phyloP scores from a whole-genome alignment of 805 yeast species.

The Yarrowia sp. region DNA sequence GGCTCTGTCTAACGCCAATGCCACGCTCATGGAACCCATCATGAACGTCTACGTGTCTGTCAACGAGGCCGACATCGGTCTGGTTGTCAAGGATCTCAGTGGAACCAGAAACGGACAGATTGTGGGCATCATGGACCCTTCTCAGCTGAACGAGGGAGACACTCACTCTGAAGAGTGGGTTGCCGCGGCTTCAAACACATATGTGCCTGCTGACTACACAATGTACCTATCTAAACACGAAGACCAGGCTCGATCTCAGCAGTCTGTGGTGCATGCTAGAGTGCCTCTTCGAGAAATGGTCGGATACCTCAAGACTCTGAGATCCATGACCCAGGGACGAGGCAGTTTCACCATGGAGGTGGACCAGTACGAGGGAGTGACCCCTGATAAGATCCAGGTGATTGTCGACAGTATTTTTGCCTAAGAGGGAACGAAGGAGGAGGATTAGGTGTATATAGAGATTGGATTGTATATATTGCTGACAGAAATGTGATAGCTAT shows the following conservation, averaged over 20 bases:
- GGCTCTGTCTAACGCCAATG: slow-evolving; percentile 49
- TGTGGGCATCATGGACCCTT: slow-evolving; percentile 71
- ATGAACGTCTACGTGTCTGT: slow-evolving; percentile 78
- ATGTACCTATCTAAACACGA: slow-evolving; percentile 48
- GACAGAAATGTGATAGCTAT: neutral
- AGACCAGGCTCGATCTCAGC: slow-evolving; percentile 42
- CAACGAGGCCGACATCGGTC: slow-evolving; percentile 76
- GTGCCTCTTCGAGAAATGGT: slow-evolving; percentile 91
- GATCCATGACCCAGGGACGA: slow-evolving; percentile 89
- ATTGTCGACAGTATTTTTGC: slow-evolving; percentile 41
- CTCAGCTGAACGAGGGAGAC: slow-evolving; percentile 50
- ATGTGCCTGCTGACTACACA: slow-evolving; percentile 74
- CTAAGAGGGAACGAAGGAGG: neutral
- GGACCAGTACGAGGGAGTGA: slow-evolving; percentile 72
- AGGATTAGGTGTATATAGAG: neutral
- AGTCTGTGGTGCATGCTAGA: slow-evolving; percentile 65
- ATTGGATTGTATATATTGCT: slow-evolving; percentile 2
- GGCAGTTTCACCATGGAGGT: slow-evolving; percentile 83
- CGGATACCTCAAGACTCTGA: slow-evolving; percentile 77
- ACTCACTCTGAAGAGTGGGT: slow-evolving; percentile 41
- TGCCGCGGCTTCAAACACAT: slow-evolving; percentile 61
- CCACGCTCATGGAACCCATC: slow-evolving; percentile 75
- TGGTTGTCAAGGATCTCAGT: slow-evolving; percentile 82
- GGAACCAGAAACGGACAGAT: slow-evolving; percentile 80
- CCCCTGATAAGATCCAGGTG: slow-evolving; percentile 56